Evolutionary conservation across 768 basidiomycete genomes (phyloP).

Genomic region (Kwoniella newhampshirensis): DNA sequence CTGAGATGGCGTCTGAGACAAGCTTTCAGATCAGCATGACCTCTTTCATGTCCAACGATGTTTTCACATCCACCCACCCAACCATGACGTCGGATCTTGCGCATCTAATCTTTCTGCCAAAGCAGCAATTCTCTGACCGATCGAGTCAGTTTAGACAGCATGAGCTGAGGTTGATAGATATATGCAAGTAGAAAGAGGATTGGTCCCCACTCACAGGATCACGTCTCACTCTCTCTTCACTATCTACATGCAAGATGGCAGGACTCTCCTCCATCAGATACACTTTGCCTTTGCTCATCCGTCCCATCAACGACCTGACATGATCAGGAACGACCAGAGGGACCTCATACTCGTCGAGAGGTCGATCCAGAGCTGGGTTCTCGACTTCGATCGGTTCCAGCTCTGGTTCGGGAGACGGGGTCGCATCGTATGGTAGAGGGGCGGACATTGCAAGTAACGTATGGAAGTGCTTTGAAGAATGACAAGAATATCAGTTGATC

Average conservation of each 20-base stretch:
- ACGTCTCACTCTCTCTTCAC: conserved; percentile 25
- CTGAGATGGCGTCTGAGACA: conserved; percentile 31
- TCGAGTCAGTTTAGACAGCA: neutral
- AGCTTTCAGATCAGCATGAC: no score
- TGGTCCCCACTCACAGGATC: conserved; percentile 44
- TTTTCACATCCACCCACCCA: conserved; percentile 28
- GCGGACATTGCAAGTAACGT: conserved; percentile 15
- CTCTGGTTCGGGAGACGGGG: conserved; percentile 30
- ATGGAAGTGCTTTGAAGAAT: neutral
- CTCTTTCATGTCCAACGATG: neutral
- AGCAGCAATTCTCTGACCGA: conserved; percentile 34
- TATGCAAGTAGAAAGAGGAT: no score
- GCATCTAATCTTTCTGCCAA: conserved; percentile 39
- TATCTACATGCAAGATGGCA: conserved; percentile 36
- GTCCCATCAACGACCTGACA: conserved; percentile 36
- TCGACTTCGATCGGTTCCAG: conserved; percentile 8
- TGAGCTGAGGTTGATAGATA: no score
- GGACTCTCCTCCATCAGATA: conserved; percentile 46
- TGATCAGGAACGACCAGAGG: conserved; percentile 26
- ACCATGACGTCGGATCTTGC: conserved; percentile 44
- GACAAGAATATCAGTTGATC: neutral
- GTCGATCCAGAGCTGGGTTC: conserved; percentile 29
- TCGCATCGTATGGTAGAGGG: conserved; percentile 40
- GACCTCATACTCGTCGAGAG: conserved; percentile 35
- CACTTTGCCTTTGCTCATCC: conserved; percentile 46